A percentile compares a stretch with the other conserved stretches of the same genome.
These are phyloP conservation scores for Chalaropsis thielavioides DNA, from an alignment of 2,329 filamentous ascomycete genomes.

Conservation along the genomic window DNA sequence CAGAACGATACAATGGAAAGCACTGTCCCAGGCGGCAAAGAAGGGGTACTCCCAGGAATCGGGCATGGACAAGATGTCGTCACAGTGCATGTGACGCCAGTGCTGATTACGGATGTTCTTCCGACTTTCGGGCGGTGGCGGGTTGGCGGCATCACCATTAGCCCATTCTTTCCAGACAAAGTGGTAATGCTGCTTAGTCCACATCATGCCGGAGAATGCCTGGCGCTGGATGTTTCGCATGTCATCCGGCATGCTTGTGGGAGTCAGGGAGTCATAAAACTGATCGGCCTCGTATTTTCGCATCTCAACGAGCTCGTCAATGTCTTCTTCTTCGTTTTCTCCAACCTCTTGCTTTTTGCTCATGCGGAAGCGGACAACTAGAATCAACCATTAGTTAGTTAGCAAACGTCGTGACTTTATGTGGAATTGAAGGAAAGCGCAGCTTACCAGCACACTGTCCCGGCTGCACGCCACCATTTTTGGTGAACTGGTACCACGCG, in stretches of 20 bases:
- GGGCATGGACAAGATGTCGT: slow-evolving; percentile 93
- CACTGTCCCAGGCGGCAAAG: slow-evolving; percentile 93
- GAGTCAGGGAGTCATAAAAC: slow-evolving; percentile 87
- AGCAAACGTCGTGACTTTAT: not conserved
- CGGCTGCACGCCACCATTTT: slow-evolving; percentile 71
- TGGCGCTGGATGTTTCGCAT: slow-evolving; percentile 89
- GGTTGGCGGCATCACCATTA: slow-evolving; percentile 78
- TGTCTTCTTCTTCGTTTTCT: not conserved
- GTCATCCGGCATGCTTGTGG: slow-evolving; percentile 84
- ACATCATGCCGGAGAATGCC: slow-evolving; percentile 92
- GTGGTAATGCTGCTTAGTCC: slow-evolving; percentile 94
- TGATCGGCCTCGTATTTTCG: slow-evolving; percentile 85
- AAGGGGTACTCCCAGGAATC: slow-evolving; percentile 99
- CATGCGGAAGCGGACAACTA: slow-evolving; percentile 80
- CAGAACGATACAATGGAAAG: slow-evolving; percentile 89
- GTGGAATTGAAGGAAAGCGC: slow-evolving; percentile 23
- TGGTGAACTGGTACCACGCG: slow-evolving; percentile 85
- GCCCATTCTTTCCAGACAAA: slow-evolving; percentile 98
- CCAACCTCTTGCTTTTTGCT: slow-evolving; percentile 45
- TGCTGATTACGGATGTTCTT: slow-evolving; percentile 73
- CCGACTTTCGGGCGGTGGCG: slow-evolving; percentile 65
- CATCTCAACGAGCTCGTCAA: slow-evolving; percentile 79
- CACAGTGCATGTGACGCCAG: slow-evolving; percentile 90
- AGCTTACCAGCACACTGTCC: slow-evolving; percentile 77
- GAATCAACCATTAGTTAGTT: slow-evolving; percentile 1